These are phyloP conservation scores for Biscogniauxia mediterranea DNA, from an alignment of 2,329 filamentous ascomycete genomes.

Conservation along the genomic window DNA sequence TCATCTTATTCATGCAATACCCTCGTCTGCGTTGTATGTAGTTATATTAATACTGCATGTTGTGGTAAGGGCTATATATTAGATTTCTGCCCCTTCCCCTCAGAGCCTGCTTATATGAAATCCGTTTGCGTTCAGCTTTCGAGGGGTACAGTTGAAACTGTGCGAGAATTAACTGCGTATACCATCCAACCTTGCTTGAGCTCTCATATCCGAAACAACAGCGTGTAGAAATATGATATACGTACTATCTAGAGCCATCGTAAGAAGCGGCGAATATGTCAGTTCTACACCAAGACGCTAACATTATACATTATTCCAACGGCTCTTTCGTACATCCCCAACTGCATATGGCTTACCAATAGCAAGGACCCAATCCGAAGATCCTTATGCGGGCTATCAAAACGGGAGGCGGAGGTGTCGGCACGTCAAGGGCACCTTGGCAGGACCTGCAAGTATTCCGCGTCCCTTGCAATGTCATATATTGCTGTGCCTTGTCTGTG, in stretches of 20 bases:
- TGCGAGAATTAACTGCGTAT: too few relatives aligned
- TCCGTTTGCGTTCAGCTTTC: too few relatives aligned
- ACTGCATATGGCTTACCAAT: neutral
- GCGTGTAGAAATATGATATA: neutral
- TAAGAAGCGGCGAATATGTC: neutral
- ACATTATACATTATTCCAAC: neutral
- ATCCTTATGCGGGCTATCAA: neutral
- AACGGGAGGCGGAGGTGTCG: neutral
- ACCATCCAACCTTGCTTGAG: neutral
- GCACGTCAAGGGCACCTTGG: neutral
- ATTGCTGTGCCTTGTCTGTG: too few relatives aligned
- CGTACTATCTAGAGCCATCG: neutral
- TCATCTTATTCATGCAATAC: neutral
- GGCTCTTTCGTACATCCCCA: neutral
- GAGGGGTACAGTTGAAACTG: too few relatives aligned
- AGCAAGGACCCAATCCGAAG: neutral
- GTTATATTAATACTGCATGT: neutral
- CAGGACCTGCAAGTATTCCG: neutral
- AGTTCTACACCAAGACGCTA: neutral
- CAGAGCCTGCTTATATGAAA: too few relatives aligned
- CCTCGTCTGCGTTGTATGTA: neutral
- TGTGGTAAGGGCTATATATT: neutral
- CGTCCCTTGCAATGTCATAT: neutral
- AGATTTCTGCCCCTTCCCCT: too few relatives aligned
- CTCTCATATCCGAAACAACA: neutral